Base-by-base conservation (phyloP, 176 grass and related monocot species). In the Carex pumila region DNA sequence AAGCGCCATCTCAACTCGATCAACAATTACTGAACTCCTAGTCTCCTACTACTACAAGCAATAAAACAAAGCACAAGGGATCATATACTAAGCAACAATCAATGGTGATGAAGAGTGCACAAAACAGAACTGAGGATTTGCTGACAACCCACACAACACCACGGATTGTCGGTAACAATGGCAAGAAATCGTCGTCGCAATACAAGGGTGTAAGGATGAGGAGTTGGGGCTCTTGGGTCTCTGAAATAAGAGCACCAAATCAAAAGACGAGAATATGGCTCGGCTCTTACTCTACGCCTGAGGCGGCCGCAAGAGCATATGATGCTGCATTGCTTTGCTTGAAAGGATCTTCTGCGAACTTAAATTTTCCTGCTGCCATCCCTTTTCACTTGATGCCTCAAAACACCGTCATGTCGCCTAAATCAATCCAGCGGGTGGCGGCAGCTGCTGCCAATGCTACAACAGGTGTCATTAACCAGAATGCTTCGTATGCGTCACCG, bases 241-340 rank as follows among this genome's bases (percentile, higher is more conserved):
- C 95, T 11, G 95, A 98, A 89, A 93, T 98, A 73, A 87, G 95
- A 72, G 95, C 95, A 61, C 95, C 95, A 45, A 92, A 89, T 81
- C 95, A 94, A 87, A 98, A 98, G 92, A 98, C 95, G 0, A 62
- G 95, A 65, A 98, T 98, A 78, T 98, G 95, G 95, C 95, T 98
- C 5, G 95, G 95, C 17, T 98, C 95, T 25, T 94, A 98, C 87
- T 93, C 95, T 64, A 98, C 95, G 2, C 87, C 95, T 4, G 95
- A 98, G 85, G 95, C 95, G 7, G 95, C 95, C 10, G 95, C 95
- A 64, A 89, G 95, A 50, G 95, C 95, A 56, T 98, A 98, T 81
- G 95, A 98, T 88, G 95, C 95, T 15, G 95, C 95, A 13, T 93
- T 98, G 80, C 84, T 98, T 81, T 98, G 95, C 89, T 89, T 98